A percentile compares a stretch with the other conserved stretches of the same genome.
phyloP scores from a whole-genome alignment of 352 stramenopile species.

The Globisporangium spiculum region DNA sequence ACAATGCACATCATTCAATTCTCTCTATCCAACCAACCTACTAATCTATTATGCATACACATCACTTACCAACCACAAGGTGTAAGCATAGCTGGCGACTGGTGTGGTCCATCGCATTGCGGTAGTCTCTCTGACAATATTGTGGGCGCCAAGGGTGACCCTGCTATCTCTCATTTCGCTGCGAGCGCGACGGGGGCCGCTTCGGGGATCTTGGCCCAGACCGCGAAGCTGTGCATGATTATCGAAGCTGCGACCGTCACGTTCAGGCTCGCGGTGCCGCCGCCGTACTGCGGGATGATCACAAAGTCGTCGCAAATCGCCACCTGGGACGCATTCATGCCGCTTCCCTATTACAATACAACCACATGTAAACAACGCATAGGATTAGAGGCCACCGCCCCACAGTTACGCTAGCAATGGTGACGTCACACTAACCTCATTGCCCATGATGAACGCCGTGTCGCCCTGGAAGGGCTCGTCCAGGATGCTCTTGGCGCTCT shows the following conservation, averaged over 20 bases:
- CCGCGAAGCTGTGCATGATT: slow-evolving; percentile 91
- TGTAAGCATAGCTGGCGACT: not conserved
- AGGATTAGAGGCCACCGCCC: not conserved
- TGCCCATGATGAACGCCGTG: slow-evolving; percentile 95
- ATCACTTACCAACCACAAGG: not conserved
- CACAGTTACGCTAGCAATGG: not conserved
- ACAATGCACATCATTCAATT: not conserved
- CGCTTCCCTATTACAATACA: slow-evolving; percentile 52
- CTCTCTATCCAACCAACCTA: not conserved
- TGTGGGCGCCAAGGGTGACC: not conserved
- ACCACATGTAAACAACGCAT: slow-evolving; percentile 3
- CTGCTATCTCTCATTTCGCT: not conserved
- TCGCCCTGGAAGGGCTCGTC: slow-evolving; percentile 73
- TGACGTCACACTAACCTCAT: slow-evolving; percentile 65
- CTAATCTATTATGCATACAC: not conserved
- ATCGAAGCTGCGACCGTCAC: slow-evolving; percentile 94
- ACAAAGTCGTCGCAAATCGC: slow-evolving; percentile 92
- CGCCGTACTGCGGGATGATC: slow-evolving; percentile 94
- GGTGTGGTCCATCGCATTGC: not conserved
- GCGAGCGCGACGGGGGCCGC: not conserved
- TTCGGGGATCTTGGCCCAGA: slow-evolving; percentile 54
- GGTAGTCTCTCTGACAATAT: not conserved
- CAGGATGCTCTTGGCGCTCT: slow-evolving; percentile 65
- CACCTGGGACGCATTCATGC: slow-evolving; percentile 92
- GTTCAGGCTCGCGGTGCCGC: slow-evolving; percentile 94